Percentiles rank a stretch among this genome's conserved stretches.
phyloP scores from a whole-genome alignment of 352 stramenopile genomes.

The Phytopythium kandeliae region DNA sequence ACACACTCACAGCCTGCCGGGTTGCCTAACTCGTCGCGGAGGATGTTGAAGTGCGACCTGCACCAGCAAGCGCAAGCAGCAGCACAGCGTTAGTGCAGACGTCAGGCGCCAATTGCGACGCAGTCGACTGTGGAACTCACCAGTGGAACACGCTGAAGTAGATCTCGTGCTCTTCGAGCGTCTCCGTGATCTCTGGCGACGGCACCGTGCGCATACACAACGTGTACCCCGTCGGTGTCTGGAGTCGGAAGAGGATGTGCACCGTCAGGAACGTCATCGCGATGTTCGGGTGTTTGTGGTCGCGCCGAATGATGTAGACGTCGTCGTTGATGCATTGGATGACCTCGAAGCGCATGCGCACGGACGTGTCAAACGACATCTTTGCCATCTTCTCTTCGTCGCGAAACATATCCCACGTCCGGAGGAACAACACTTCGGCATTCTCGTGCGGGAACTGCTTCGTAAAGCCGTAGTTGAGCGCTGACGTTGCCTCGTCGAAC shows the following conservation, averaged over 20 bases:
- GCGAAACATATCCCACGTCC: constrained; percentile 38
- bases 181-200: constrained; percentile 32
- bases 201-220: constrained; percentile 59
- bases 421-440: constrained; percentile 26
- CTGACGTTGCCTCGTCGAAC: constrained; percentile 17
- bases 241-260: constrained; percentile 53
- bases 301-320: constrained; percentile 46
- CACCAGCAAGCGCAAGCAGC: constrained; percentile 1
- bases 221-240: constrained; percentile 49
- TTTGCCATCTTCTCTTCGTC: constrained; percentile 33
- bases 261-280: constrained; percentile 49
- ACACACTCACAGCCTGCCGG: constrained; percentile 43
- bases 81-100: background rate
- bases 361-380: constrained; percentile 38
- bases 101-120: background rate
- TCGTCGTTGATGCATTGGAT: constrained; percentile 51
- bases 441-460: constrained; percentile 32
- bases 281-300: constrained; percentile 39
- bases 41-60: constrained; percentile 52
- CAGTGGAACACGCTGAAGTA: constrained; percentile 67
- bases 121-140: constrained; percentile 10
- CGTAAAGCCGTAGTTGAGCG: constrained; percentile 39
- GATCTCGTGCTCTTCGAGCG: constrained; percentile 38
- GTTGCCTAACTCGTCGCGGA: constrained; percentile 28
- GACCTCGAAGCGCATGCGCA: constrained; percentile 38